Evolutionary conservation across 108 stramenopile species (phyloP), one percentile per base, ranked within the genome.

Genomic region (Fragilaria crotonensis): DNA sequence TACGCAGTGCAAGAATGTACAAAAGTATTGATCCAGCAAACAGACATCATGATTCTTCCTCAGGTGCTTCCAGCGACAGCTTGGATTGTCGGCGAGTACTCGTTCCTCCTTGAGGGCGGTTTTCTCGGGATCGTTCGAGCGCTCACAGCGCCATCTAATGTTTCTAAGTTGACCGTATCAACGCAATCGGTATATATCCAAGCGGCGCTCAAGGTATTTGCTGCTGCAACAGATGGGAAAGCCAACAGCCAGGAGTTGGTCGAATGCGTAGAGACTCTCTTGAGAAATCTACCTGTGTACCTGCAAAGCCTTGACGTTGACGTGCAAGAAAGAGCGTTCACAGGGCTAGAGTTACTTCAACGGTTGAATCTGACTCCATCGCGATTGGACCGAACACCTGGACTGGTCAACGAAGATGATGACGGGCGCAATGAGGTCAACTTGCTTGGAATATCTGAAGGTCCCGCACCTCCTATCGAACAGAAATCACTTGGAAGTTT

Each of bases 81-180:
- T 29, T 98, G 93, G 92, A 93, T 98, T 71, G 88, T 90, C 0
- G 96, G 97, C 17, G 98, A 98, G 73, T 99, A 90, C 67, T 86
- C 90, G 17, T 67, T 67, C 17, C 63, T 63, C 0, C 23, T 50
- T 19, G 49, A 50, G 20, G 75, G 81, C n/a, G 60, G 68, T 1
- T 87, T 76, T 27, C 86, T 85, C 69, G 66, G 78, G 14, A 47
- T 87, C 9, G 59, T 90, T n/a, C 85, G 87, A 62, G 76, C 80
- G 11, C 56, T 83, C 54, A 76, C 81, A 7, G 69, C 77, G 4
- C 83, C 89, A 18, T 57, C 63, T 21, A 83, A 79, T 59, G 48
- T 72, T 27, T 57, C 57, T 23, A 72, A 70, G 2, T 59, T 89
- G 14, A 65, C 77, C 0, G 46, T 60, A 2, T 33, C 64, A 0